Base-by-base conservation (phyloP, 257 asterid species). In the Marsdenia floribunda region DNA sequence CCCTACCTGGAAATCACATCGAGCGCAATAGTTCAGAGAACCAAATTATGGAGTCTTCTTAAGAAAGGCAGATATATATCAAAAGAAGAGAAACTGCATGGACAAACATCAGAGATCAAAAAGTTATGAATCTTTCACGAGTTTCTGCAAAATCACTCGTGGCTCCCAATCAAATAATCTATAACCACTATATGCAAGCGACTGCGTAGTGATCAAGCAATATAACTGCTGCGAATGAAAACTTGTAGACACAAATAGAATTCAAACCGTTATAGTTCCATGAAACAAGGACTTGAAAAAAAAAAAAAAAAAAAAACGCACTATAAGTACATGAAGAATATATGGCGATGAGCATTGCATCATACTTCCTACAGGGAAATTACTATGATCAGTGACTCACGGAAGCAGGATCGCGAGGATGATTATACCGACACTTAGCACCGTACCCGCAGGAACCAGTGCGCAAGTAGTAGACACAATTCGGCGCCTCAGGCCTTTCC, bases 361-460 rank as follows among this genome's bases (percentile, higher is more conserved):
- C 61, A 49, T 13, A 46, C 29, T 46, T 69, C 53, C 46, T 14
- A 72, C 50, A n/a, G 37, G 67, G 2, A 50, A 75, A 74, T 8
- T 72, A 59, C 14, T 14, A 22, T 18, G 70, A 59, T 74, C 15
- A 69, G 75, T 64, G 68, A 70, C 91, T 80, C 76, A 92, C 98
- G 68, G 87, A 77, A 86, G 71, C 74, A 19, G 88, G 93, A 88
- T 93, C 88, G 46, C 78, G 87, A 52, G 98, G 98, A 82, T 93
- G 98, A 79, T 89, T 89, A 80, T 78, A 93, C 71, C 97, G 93
- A 86, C 98, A 93, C 84, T 88, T 90, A 78, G 82, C 84, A 70
- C 91, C 98, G 73, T 87, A 93, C 0, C 94, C 97, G 76, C 98
- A 93, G 13, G 90, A 68, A 80, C 98, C 97, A 74, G 94, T 90